Percentiles rank a stretch among this genome's conserved stretches.
phyloP scores from a whole-genome alignment of 441 rosid species.

The Pelargonium citronellum region DNA sequence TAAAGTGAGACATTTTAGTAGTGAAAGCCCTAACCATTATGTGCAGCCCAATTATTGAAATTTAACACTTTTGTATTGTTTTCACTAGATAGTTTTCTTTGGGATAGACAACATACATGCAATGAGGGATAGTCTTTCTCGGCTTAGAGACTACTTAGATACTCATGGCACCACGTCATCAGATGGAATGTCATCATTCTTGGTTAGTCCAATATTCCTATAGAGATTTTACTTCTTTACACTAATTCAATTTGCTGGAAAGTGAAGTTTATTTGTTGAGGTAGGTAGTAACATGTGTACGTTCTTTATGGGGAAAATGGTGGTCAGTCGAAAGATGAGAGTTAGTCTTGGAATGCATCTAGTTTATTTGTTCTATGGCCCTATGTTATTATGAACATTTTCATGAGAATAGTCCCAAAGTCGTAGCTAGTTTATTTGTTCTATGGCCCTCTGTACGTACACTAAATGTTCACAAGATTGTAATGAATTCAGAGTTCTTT shows the following conservation, averaged over 20 bases:
- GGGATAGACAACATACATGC: constrained; percentile 99
- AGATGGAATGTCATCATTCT: constrained; percentile 93
- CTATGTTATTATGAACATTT: background rate
- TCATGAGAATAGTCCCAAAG: too few relatives aligned
- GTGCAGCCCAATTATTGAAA: too few relatives aligned
- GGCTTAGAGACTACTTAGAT: constrained; percentile 96
- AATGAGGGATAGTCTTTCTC: constrained; percentile 95
- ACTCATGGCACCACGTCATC: constrained; percentile 90
- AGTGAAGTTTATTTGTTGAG: background rate
- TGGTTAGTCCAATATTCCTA: constrained; percentile 45
- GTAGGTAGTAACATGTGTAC: background rate
- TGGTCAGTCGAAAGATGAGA: background rate
- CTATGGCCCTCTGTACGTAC: too few relatives aligned
- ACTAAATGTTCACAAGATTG: too few relatives aligned
- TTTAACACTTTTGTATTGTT: constrained; percentile 6
- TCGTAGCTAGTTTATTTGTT: too few relatives aligned
- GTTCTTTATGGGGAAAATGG: background rate
- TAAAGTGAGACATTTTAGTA: too few relatives aligned
- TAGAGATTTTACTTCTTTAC: background rate
- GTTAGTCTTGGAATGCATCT: background rate
- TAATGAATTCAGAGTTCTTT: too few relatives aligned
- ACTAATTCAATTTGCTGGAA: background rate
- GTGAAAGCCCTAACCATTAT: too few relatives aligned
- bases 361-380: background rate
- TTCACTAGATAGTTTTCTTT: constrained; percentile 76